phyloP scores from a whole-genome alignment of 2,329 filamentous ascomycete species.

The Bipolaris sorokiniana region DNA sequence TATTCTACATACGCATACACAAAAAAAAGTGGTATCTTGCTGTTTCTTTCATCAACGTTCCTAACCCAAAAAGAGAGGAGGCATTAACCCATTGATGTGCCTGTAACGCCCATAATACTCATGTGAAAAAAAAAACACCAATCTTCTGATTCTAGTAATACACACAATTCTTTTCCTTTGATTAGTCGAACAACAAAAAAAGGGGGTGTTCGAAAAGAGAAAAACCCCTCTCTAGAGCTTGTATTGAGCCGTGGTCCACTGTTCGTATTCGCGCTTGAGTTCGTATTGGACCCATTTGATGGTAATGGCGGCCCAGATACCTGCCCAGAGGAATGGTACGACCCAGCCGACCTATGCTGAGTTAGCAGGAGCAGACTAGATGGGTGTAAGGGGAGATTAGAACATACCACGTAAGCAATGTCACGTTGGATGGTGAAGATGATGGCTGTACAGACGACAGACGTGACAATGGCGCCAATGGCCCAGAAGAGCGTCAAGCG shows the following conservation, averaged over 20 bases:
- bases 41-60: background rate
- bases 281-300: slow-evolving; percentile 53
- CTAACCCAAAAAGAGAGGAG: background rate
- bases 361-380: slow-evolving; percentile 15
- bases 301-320: slow-evolving; percentile 54
- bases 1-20: slow-evolving; percentile 1
- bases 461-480: slow-evolving; percentile 51
- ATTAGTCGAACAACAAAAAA: background rate
- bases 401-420: slow-evolving; percentile 56
- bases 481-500: slow-evolving; percentile 61
- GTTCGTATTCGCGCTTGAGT: slow-evolving; percentile 43
- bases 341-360: slow-evolving; percentile 53
- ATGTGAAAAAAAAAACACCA: too few relatives aligned
- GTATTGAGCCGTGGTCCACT: slow-evolving; percentile 47
- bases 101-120: too few relatives aligned
- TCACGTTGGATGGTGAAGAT: slow-evolving; percentile 57
- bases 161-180: background rate
- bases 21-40: slow-evolving; percentile 13
- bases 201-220: background rate
- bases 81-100: background rate
- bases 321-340: slow-evolving; percentile 58
- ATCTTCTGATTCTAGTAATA: too few relatives aligned
- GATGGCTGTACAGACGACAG: slow-evolving; percentile 52
- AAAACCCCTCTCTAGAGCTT: slow-evolving; percentile 36
- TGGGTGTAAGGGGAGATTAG: too few relatives aligned